phyloP scores from a whole-genome alignment of 352 stramenopile species.

The Pythium aquatile region DNA sequence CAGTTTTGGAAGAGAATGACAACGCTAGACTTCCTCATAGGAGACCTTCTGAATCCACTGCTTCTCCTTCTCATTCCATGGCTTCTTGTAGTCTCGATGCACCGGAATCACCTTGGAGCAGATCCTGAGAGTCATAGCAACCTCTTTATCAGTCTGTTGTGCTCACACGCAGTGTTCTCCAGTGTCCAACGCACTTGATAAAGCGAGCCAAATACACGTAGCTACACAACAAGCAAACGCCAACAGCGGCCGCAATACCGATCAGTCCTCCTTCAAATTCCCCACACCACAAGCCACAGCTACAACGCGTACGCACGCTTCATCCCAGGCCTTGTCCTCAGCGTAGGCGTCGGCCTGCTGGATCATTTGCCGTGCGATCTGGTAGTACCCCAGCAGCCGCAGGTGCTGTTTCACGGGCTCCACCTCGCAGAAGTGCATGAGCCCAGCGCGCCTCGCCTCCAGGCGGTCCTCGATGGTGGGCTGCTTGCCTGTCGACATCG shows the following conservation, averaged over 20 bases:
- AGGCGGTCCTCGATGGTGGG: conserved; percentile 46
- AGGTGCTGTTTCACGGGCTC: conserved; percentile 67
- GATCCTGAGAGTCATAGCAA: conserved; percentile 33
- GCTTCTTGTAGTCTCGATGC: conserved; percentile 60
- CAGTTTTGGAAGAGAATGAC: background rate
- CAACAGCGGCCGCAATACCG: background rate
- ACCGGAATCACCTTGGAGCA: conserved; percentile 68
- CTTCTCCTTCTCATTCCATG: conserved; percentile 55
- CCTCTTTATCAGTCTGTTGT: background rate
- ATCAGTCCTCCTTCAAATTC: background rate
- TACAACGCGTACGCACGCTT: conserved; percentile 44
- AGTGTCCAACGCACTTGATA: conserved; percentile 53
- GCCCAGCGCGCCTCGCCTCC: conserved; percentile 47
- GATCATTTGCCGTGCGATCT: conserved; percentile 71
- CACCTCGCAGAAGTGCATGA: conserved; percentile 60
- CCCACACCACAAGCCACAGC: background rate
- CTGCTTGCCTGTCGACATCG: conserved; percentile 11
- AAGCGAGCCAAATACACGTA: conserved; percentile 83
- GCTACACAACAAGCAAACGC: conserved; percentile 30
- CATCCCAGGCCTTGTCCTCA: conserved; percentile 56
- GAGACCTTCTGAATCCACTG: conserved; percentile 64
- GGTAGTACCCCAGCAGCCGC: conserved; percentile 65
- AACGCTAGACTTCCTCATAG: background rate
- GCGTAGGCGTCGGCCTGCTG: conserved; percentile 73
- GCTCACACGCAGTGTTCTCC: too few species aligned